Conservation (phyloP, 73 alveolate genomes). For the Effrenium voratum region DNA sequence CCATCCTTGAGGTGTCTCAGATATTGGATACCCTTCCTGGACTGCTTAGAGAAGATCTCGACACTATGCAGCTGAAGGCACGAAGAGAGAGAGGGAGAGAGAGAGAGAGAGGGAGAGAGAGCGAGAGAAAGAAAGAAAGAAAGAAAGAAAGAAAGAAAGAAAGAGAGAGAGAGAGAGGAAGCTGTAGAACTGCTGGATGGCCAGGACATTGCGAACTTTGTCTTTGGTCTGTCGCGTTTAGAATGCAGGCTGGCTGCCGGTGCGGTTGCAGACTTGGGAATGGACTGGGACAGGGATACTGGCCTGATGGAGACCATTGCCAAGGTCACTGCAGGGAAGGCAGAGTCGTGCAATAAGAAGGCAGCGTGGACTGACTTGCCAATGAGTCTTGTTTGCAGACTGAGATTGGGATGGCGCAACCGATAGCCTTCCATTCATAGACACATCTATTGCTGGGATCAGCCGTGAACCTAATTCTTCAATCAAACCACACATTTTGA, state of each 20-base stretch:
- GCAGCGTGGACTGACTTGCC: conserved; percentile 59
- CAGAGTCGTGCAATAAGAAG: neutral
- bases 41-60: neutral
- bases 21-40: too few species aligned
- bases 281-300: conserved; percentile 35
- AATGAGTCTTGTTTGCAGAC: conserved; percentile 33
- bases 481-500: too few species aligned
- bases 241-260: conserved; percentile 44
- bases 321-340: neutral
- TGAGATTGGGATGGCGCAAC: too few species aligned
- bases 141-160: neutral
- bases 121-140: too few species aligned
- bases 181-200: neutral
- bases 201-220: conserved; percentile 77
- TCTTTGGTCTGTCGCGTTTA: conserved; percentile 56
- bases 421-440: too few species aligned
- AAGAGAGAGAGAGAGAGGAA: neutral
- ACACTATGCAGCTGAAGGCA: conserved; percentile 25
- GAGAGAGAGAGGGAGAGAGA: too few species aligned
- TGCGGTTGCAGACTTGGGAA: neutral
- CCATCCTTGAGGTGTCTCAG: too few species aligned
- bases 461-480: too few species aligned
- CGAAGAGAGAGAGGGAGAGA: too few species aligned
- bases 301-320: conserved; percentile 46
- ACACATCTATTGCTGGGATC: too few species aligned